A percentile compares a stretch with the other conserved stretches of the same genome.
These are phyloP conservation scores for Nothophoma quercina DNA, from an alignment of 2,329 filamentous ascomycete genomes.

Conservation along the genomic window DNA sequence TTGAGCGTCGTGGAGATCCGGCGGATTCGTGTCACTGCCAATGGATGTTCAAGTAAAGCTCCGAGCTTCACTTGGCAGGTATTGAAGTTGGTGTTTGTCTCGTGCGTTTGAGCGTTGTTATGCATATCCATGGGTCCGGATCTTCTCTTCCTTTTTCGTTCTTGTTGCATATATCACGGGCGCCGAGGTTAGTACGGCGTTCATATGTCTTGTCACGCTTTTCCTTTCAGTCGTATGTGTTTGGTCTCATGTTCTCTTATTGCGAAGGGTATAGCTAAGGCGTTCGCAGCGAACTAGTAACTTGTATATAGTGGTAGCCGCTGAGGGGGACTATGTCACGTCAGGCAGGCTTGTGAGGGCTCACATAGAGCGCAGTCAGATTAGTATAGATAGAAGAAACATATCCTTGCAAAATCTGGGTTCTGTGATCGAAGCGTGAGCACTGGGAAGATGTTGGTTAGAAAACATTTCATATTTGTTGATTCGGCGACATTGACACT, in stretches of 20 bases:
- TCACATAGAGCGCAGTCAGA: background rate
- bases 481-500: too few species aligned
- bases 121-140: conserved; percentile 8
- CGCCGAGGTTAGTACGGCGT: background rate
- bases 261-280: background rate
- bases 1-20: conserved; percentile 36
- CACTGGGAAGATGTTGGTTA: too few species aligned
- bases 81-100: conserved; percentile 7
- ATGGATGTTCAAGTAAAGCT: conserved; percentile 50
- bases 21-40: conserved; percentile 48
- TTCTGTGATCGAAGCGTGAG: too few species aligned
- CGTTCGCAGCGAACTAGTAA: conserved; percentile 1
- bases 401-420: background rate
- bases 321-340: background rate
- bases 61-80: too few species aligned
- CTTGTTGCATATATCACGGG: conserved; percentile 13
- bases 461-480: too few species aligned
- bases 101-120: conserved; percentile 20
- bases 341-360: conserved; percentile 7
- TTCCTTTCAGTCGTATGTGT: background rate
- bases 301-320: conserved; percentile 16
- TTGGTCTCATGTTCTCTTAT: background rate
- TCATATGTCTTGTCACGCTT: conserved; percentile 1
- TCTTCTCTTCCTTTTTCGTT: background rate
- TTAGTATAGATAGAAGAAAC: conserved; percentile 6